phyloP scores from a whole-genome alignment of 495 filamentous ascomycete species.

The Lepraria neglecta region DNA sequence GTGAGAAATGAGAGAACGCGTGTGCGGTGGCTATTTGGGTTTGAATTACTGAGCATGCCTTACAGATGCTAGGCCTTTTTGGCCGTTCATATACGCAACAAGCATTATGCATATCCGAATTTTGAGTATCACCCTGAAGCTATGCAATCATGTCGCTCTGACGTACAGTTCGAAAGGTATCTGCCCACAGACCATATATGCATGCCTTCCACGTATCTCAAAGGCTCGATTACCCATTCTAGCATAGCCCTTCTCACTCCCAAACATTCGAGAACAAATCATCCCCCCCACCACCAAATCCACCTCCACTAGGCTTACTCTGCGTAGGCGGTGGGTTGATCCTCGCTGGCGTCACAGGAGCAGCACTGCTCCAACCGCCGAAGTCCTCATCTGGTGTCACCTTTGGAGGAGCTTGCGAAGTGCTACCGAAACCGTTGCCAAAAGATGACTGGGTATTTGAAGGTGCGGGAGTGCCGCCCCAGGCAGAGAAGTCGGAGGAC shows the following conservation, averaged over 20 bases:
- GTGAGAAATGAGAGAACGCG: no score
- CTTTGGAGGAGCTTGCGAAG: slow-evolving; percentile 50
- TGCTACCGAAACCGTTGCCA: slow-evolving; percentile 24
- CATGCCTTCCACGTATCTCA: not conserved
- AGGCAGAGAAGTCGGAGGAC: slow-evolving; percentile 34
- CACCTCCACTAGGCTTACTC: slow-evolving; percentile 50
- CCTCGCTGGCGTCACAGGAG: slow-evolving; percentile 42
- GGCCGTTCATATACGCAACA: not conserved
- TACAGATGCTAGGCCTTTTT: not conserved
- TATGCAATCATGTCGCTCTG: slow-evolving; percentile 4
- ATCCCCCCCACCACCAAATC: slow-evolving; percentile 63
- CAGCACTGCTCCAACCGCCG: slow-evolving; percentile 81
- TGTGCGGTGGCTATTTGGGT: no score
- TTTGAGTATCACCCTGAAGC: not conserved
- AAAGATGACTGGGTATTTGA: slow-evolving; percentile 39
- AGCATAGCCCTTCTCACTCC: slow-evolving; percentile 45
- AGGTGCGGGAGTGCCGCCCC: slow-evolving; percentile 44
- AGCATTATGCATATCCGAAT: not conserved
- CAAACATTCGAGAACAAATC: slow-evolving; percentile 94
- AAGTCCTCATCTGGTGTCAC: slow-evolving; percentile 86
- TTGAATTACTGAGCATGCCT: not conserved
- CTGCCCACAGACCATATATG: not conserved
- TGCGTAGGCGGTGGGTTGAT: slow-evolving; percentile 31
- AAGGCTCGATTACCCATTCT: not conserved
- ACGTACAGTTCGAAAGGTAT: not conserved